phyloP scores from a whole-genome alignment of 2,329 filamentous ascomycete genomes.

The Neophaeococcomyces mojaviensis region DNA sequence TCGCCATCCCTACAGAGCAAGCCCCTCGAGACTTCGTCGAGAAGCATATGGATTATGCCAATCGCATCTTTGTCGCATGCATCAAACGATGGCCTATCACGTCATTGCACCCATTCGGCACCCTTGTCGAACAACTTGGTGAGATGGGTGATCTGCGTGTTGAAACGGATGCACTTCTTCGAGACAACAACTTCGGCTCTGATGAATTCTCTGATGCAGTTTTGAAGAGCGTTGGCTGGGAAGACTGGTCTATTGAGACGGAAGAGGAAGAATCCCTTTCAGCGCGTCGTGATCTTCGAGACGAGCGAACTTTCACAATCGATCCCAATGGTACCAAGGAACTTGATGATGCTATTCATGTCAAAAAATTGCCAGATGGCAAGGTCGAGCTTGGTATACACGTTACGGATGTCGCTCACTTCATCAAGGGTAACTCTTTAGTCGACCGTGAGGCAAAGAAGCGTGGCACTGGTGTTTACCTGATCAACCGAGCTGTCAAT shows the following conservation, averaged over 20 bases:
- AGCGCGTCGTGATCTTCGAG: constrained; percentile 80
- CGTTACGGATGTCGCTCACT: constrained; percentile 90
- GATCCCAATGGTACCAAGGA: constrained; percentile 82
- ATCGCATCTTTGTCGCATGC: constrained; percentile 96
- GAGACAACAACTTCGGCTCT: constrained; percentile 97
- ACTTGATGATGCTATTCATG: constrained; percentile 84
- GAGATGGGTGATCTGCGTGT: constrained; percentile 97
- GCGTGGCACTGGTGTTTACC: constrained; percentile 88
- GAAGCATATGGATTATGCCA: constrained; percentile 94
- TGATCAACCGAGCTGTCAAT: constrained; percentile 81
- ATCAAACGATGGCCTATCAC: constrained; percentile 99
- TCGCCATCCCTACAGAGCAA: constrained; percentile 96
- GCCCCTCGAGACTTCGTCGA: constrained; percentile 96
- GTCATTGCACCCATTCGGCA: constrained; percentile 97
- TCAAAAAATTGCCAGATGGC: constrained; percentile 75
- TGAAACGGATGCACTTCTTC: constrained; percentile 90
- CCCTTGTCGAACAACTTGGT: constrained; percentile 90
- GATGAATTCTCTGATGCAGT: constrained; percentile 98
- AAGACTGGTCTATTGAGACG: constrained; percentile 80
- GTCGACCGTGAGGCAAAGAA: constrained; percentile 98
- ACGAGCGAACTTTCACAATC: constrained; percentile 82
- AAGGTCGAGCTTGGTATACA: constrained; percentile 92
- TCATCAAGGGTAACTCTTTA: constrained; percentile 90
- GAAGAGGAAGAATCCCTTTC: constrained; percentile 70
- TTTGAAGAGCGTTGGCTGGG: constrained; percentile 80